Percentiles rank a stretch among this genome's conserved stretches.
Evolutionary conservation across 2,329 filamentous ascomycete species (phyloP).

Genomic region (Aureobasidium mangrovei): DNA sequence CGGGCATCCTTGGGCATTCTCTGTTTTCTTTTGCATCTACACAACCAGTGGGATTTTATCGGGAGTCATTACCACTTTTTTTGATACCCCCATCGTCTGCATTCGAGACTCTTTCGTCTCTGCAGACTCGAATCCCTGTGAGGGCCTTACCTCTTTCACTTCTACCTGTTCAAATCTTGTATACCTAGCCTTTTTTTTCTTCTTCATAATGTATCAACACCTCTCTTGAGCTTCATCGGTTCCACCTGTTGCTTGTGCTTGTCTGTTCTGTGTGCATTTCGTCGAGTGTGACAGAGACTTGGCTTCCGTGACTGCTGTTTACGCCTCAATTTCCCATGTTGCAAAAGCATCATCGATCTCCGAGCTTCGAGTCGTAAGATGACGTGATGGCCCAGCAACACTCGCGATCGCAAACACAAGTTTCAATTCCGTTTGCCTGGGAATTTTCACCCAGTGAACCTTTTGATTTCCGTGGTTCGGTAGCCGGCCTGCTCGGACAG

Average conservation of each 20-base stretch:
- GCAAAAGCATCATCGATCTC: slow-evolving; percentile 7
- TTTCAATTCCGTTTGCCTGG: too few relatives aligned
- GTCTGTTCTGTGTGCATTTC: neutral
- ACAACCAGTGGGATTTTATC: neutral
- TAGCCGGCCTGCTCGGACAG: neutral
- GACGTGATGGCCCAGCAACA: neutral
- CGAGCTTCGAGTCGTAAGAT: neutral
- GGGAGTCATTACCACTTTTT: neutral
- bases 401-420: too few relatives aligned
- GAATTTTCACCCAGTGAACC: too few relatives aligned
- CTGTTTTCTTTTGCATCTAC: neutral
- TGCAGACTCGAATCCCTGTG: slow-evolving; percentile 4
- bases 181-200: neutral
- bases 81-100: neutral
- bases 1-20: neutral
- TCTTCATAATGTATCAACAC: slow-evolving; percentile 3
- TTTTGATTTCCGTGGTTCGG: neutral
- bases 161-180: neutral
- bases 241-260: neutral
- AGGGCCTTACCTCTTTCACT: slow-evolving; percentile 1
- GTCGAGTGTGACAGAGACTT: neutral
- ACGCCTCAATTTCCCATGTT: neutral
- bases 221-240: neutral
- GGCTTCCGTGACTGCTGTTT: neutral
- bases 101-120: neutral